Percentiles rank a stretch among this genome's conserved stretches.
Evolutionary conservation across 768 basidiomycete species (phyloP).

Genomic region (Paxillus involutus): DNA sequence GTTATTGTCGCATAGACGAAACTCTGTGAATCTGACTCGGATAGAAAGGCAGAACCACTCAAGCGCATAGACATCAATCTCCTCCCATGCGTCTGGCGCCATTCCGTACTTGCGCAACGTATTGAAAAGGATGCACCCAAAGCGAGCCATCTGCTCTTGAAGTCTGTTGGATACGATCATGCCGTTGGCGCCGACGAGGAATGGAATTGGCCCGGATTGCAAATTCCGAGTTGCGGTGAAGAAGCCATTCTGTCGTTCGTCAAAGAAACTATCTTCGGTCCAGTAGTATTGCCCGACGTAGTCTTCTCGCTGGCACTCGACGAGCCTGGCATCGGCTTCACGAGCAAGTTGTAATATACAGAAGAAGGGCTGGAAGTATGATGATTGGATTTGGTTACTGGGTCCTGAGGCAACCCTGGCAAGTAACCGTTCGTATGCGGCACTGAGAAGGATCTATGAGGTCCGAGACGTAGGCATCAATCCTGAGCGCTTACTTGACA

Average conservation of each 20-base stretch:
- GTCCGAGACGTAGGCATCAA: neutral
- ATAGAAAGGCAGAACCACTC: conserved; percentile 7
- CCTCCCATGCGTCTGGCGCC: conserved; percentile 4
- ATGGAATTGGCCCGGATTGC: neutral
- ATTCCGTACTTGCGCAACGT: conserved; percentile 6
- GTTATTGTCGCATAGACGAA: conserved; percentile 4
- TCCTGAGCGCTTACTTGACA: neutral
- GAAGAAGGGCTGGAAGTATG: conserved; percentile 4
- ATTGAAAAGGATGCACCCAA: conserved; percentile 1
- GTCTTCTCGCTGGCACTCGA: neutral
- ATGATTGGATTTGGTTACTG: neutral
- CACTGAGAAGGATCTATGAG: neutral
- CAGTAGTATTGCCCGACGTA: conserved; percentile 6
- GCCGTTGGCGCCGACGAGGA: conserved; percentile 1
- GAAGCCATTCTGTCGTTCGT: neutral
- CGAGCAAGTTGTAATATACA: conserved; percentile 2
- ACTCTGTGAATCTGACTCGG: neutral
- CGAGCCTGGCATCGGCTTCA: neutral
- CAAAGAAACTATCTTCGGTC: conserved; percentile 4
- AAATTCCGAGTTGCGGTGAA: conserved; percentile 2
- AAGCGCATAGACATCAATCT: conserved; percentile 6
- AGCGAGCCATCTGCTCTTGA: conserved; percentile 3
- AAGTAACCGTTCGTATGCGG: neutral
- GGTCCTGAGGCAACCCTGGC: neutral
- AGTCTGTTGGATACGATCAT: neutral